These are phyloP conservation scores for Sordariomycetes sp. DNA, from an alignment of 2,329 filamentous ascomycete genomes.

Conservation along the genomic window DNA sequence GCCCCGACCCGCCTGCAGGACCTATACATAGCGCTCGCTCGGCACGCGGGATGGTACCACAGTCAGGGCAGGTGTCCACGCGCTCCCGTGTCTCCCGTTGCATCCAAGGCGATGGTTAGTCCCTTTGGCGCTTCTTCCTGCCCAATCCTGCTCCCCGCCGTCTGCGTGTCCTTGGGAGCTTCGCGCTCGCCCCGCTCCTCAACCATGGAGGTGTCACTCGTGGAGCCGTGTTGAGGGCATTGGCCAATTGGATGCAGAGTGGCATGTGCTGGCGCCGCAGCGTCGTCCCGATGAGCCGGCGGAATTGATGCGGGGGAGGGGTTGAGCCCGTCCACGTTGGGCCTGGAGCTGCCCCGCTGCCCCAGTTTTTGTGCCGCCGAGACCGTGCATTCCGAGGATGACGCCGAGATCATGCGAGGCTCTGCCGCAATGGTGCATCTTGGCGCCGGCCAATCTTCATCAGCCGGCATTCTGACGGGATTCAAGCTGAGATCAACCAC, in stretches of 20 bases:
- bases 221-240: not conserved
- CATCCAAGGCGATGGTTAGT: not conserved
- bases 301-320: not conserved
- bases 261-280: not conserved
- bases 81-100: not conserved
- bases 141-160: not conserved
- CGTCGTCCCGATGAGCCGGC: slow-evolving; percentile 1
- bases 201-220: not conserved
- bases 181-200: not conserved
- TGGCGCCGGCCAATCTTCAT: too few species aligned
- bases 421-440: too few species aligned
- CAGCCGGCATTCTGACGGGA: too few species aligned
- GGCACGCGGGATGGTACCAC: not conserved
- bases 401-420: too few species aligned
- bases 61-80: not conserved
- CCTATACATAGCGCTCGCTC: not conserved
- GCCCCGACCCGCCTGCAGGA: not conserved
- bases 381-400: too few species aligned
- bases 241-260: not conserved
- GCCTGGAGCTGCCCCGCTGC: too few species aligned
- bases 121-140: not conserved
- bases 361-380: too few species aligned
- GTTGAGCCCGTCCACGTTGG: too few species aligned
- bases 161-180: not conserved
- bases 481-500: too few species aligned